Evolutionary conservation across 495 filamentous ascomycete genomes (phyloP).

Genomic region (Symbiotaphrina buchneri): DNA sequence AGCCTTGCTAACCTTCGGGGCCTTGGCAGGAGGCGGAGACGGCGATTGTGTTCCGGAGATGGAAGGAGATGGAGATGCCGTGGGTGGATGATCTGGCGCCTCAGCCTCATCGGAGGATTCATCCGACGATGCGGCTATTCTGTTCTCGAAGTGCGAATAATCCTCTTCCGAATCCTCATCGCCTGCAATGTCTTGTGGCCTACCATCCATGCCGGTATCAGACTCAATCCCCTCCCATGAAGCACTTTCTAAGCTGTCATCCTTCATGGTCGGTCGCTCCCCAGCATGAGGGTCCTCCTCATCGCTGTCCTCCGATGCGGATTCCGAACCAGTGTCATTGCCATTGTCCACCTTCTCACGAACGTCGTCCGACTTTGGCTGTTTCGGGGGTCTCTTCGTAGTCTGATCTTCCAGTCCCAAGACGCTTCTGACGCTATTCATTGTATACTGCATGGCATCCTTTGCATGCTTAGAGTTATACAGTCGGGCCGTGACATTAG

Average conservation of each 20-base stretch:
- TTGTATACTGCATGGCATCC: conserved; percentile 34
- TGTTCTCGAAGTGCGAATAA: background rate
- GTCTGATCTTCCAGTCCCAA: conserved; percentile 32
- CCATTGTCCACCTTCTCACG: background rate
- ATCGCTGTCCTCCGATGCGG: background rate
- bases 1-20: conserved; percentile 5
- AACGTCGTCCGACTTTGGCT: background rate
- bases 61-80: background rate
- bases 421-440: conserved; percentile 36
- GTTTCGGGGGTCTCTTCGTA: conserved; percentile 8
- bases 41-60: conserved; percentile 1
- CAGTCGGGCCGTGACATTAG: conserved; percentile 63
- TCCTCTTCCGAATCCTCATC: conserved; percentile 4
- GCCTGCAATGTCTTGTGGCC: too few relatives aligned
- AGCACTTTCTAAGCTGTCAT: too few relatives aligned
- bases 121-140: conserved; percentile 1
- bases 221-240: too few relatives aligned
- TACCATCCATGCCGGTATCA: too few relatives aligned
- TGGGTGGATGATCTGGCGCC: background rate
- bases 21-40: conserved; percentile 1
- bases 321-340: background rate
- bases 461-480: conserved; percentile 58
- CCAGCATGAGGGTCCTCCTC: background rate
- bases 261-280: background rate
- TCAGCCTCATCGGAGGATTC: background rate